These are phyloP conservation scores for Rhododendron kiyosumense DNA, from an alignment of 148 eudicot genomes.

Conservation along the genomic window DNA sequence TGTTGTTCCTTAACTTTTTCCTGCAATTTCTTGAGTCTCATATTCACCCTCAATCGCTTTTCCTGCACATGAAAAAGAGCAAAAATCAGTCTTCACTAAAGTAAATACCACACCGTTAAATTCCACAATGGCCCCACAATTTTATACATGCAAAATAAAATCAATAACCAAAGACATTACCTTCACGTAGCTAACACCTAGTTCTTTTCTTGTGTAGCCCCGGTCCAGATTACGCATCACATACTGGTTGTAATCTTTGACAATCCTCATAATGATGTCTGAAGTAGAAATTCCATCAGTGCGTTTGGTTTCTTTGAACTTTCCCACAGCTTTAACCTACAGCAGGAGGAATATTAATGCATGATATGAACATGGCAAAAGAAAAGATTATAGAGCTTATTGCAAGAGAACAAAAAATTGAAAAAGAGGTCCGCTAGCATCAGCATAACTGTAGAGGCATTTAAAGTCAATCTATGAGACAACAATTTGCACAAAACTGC, in stretches of 20 bases:
- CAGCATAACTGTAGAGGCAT: background rate
- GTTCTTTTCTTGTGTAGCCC: slow-evolving; percentile 70
- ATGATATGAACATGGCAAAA: background rate
- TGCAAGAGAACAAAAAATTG: background rate
- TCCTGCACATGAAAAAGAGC: slow-evolving; percentile 32
- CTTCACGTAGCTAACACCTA: slow-evolving; percentile 70
- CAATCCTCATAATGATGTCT: slow-evolving; percentile 72
- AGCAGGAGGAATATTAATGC: slow-evolving; percentile 5
- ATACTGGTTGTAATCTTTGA: slow-evolving; percentile 72
- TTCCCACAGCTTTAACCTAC: slow-evolving; percentile 62
- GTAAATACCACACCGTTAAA: background rate
- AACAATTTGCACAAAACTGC: background rate
- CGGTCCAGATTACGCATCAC: slow-evolving; percentile 80
- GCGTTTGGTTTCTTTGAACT: slow-evolving; percentile 62
- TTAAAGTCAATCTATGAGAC: background rate
- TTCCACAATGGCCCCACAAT: background rate
- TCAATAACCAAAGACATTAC: slow-evolving; percentile 13
- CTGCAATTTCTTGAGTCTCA: slow-evolving; percentile 61
- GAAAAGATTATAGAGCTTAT: background rate
- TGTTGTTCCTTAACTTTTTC: slow-evolving; percentile 75
- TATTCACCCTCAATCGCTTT: slow-evolving; percentile 61
- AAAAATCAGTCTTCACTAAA: background rate
- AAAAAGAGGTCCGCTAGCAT: background rate
- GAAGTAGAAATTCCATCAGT: slow-evolving; percentile 85
- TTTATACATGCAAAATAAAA: background rate